Conservation (phyloP, 1,284 basidiomycete genomes). For the Ceratobasidium sp. region DNA sequence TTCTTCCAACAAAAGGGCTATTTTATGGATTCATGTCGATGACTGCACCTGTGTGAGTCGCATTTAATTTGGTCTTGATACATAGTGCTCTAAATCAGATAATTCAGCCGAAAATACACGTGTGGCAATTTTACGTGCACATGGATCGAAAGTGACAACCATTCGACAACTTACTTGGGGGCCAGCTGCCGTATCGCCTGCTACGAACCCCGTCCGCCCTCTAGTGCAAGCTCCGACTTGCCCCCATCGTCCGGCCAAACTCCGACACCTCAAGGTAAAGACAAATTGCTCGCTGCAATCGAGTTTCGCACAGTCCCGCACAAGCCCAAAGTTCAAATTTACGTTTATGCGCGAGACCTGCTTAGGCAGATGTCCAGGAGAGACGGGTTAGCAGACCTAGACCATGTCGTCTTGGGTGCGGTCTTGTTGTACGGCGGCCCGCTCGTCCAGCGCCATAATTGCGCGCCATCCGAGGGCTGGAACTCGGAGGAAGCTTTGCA, state of each 20-base stretch:
- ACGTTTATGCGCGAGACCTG: slow-evolving; percentile 2
- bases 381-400: slow-evolving; percentile 30
- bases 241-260: background rate
- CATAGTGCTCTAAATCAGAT: background rate
- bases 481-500: slow-evolving; percentile 13
- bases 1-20: background rate
- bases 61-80: background rate
- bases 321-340: slow-evolving; percentile 21
- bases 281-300: background rate
- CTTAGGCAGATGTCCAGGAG: background rate
- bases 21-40: background rate
- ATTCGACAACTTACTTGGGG: background rate
- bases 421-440: background rate
- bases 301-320: background rate
- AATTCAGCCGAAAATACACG: slow-evolving; percentile 18
- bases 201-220: background rate
- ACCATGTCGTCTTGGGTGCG: slow-evolving; percentile 30
- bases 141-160: background rate
- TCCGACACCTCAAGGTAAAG: background rate
- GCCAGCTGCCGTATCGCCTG: slow-evolving; percentile 3
- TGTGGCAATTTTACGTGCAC: slow-evolving; percentile 23
- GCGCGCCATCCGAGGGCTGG: background rate
- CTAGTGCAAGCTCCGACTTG: background rate
- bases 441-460: background rate
- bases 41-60: slow-evolving; percentile 6